phyloP scores from a whole-genome alignment of 2,329 filamentous ascomycete species.

The Bipolaris zeicola region DNA sequence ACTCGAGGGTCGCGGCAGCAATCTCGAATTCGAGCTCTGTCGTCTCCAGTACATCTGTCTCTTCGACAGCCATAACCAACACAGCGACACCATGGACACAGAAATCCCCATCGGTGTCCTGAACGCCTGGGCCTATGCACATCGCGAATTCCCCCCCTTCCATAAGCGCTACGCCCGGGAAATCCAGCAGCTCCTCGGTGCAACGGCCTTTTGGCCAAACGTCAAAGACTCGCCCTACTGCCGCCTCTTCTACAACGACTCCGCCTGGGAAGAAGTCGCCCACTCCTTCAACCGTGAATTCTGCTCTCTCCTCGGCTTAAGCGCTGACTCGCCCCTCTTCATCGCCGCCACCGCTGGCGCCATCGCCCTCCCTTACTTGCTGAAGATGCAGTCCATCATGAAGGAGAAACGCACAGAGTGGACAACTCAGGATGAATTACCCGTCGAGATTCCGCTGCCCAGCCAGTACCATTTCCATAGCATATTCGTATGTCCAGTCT shows the following conservation, averaged over 20 bases:
- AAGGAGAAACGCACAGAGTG: slow-evolving; percentile 90
- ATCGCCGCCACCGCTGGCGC: slow-evolving; percentile 90
- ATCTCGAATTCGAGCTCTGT: slow-evolving; percentile 92
- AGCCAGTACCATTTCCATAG: slow-evolving; percentile 79
- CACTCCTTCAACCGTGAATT: slow-evolving; percentile 92
- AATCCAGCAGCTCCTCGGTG: slow-evolving; percentile 79
- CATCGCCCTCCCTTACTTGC: slow-evolving; percentile 84
- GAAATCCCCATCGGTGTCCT: slow-evolving; percentile 54
- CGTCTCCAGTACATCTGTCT: slow-evolving; percentile 89
- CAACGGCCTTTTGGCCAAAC: slow-evolving; percentile 79
- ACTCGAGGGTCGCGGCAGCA: slow-evolving; percentile 83
- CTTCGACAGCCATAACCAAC: slow-evolving; percentile 55
- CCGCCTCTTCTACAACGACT: slow-evolving; percentile 74
- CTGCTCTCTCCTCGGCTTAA: slow-evolving; percentile 86
- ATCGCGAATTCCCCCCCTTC: slow-evolving; percentile 74
- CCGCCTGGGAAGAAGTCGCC: slow-evolving; percentile 81
- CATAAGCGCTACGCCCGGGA: slow-evolving; percentile 75
- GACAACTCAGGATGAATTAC: slow-evolving; percentile 89
- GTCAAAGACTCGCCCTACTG: slow-evolving; percentile 77
- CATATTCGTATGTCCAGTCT: slow-evolving; percentile 97
- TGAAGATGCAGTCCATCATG: slow-evolving; percentile 88
- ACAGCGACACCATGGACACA: slow-evolving; percentile 58
- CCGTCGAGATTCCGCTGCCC: slow-evolving; percentile 72
- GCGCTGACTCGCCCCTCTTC: slow-evolving; percentile 90
- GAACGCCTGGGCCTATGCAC: slow-evolving; percentile 77